Evolutionary conservation across 2,329 filamentous ascomycete genomes (phyloP), one percentile per base, ranked within the genome.

Genomic region (Fusarium pseudograminearum): DNA sequence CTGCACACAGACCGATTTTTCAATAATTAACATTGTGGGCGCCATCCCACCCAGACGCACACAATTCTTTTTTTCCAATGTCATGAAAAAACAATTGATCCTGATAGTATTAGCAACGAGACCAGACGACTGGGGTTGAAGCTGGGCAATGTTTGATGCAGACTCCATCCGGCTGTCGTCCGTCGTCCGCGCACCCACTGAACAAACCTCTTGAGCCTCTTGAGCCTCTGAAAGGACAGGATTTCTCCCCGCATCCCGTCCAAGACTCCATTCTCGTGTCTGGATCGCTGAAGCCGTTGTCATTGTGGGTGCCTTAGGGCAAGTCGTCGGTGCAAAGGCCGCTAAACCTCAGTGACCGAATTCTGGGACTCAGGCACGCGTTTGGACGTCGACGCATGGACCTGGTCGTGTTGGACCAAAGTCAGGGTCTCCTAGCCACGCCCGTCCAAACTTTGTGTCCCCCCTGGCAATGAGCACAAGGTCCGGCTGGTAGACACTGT

Each of bases 281-380:
- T 73, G 65, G 70, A 74, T 74, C 72, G 70, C 66, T 74, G 69
- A 62, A 62, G 72, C 72, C 71, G 69, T 69, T 74, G 72, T 74
- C 73, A 74, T 69, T 67, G 73, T 73, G 71, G 68, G 67, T 75
- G 73, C 72, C 73, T 77, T 74, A 76, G 74, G 69, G 74, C 67
- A 71, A 72, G 69, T 71, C 47, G 62, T 63, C 67, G 66, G 70
- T 66, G 70, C 47, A 57, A 74, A 57, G 74, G 75, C 73, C 73
- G 71, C 74, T 76, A 76, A 72, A 74, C 71, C 72, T 76, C 71
- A 71, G 74, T 76, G 67, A 75, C 74, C 62, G 65, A 73, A 61
- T 70, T 67, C 71, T 76, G 75, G 75, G 75, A 75, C 73, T 57
- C 64, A 69, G 72, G 71, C 73, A 75, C 73, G 65, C 66, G 63